Evolutionary conservation across 176 grass and related monocot species (phyloP), one percentile per base, ranked within the genome.

Genomic region (Phyllostachys edulis): DNA sequence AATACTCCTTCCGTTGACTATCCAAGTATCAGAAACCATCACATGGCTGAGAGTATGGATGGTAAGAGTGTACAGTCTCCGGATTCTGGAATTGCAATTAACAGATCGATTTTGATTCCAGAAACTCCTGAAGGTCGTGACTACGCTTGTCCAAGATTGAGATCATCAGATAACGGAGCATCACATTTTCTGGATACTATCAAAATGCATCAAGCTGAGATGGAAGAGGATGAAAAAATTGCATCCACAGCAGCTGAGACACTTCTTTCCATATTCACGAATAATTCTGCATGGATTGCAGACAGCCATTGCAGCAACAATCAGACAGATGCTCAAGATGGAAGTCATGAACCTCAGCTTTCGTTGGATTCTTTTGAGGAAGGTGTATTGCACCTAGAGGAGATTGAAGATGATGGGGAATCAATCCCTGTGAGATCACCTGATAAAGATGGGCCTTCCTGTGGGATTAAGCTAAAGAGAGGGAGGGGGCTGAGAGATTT

Each of bases 401-500:
- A 96, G 70, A 74, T 87, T 18, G 73, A 32, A 76, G 96, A 99
- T 68, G 91, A 94, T 3, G 93, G 83, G 3, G 67, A 78, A 27
- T 96, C 91, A 26, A 32, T 78, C 17, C 62, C 50, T 63, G 76
- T 63, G 61, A 89, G 54, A 62, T 78, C 62, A 66, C 73, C 71
- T 4, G 61, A 94, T 38, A 87, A 81, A 5, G 90, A 90, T 23
- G 86, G 51, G 68, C 85, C 79, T 12, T 52, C 67, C 5, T 74
- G 89, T 13, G 82, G 85, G 39, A 89, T 96, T 79, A 96, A 89
- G 54, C 75, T 99, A 51, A 90, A 82, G 50, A 99, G 96, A 80
- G 93, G 93, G 65, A 92, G 93, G 73, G 91, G 93, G 27, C 76
- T 96, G 63, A 75, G 96, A 40, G 92, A 99, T 73, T 99, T 99